Evolutionary conservation across 805 yeast species (phyloP), one percentile per base, ranked within the genome.

Genomic region (Hanseniaspora lindneri): DNA sequence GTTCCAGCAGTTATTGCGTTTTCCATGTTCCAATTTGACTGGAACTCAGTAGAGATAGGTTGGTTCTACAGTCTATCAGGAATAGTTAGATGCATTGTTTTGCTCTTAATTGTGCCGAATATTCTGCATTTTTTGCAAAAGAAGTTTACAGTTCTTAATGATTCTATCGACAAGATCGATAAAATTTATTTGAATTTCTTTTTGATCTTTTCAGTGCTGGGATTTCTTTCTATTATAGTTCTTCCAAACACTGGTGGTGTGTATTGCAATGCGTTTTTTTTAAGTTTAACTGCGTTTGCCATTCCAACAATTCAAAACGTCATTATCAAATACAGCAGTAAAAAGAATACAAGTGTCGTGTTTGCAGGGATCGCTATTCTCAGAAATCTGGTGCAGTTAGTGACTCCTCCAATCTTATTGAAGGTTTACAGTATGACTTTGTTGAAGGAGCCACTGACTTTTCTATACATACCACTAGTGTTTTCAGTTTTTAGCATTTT

Each of bases 331-430:
- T 77, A 78, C 59, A 74, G 71, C 52, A 74, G 76, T 2, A 76
- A 75, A 37, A 68, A 72, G 11, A 71, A 71, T 52, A 70, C 76
- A 4, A 92, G 94, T 21, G 85, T 80, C 59, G 67, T 79, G 17
- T 81, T 80, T 63, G 87, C 88, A 9, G 85, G 80, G 1, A 59
- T 81, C 39, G 76, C 84, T 0, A 59, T 83, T 39, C 58, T 80
- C 14, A 74, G 77, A 57, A 79, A 76, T 53, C 42, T 73, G 0
- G 61, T 73, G 3, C 61, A 66, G 49, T 63, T 79, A 51, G 49
- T 72, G 3, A 62, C 71, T 0, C 86, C 89, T 0, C 62, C 77
- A 6, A n/a, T 66, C 0, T 59, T 73, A 20, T 60, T 80, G 20
- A 61, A 65, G 2, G 44, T 79, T 21, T 82, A 80, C 54, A 67